Evolutionary conservation across 2,329 filamentous ascomycete species (phyloP), one percentile per base, ranked within the genome.

Genomic region (Periglandula ipomoeae): DNA sequence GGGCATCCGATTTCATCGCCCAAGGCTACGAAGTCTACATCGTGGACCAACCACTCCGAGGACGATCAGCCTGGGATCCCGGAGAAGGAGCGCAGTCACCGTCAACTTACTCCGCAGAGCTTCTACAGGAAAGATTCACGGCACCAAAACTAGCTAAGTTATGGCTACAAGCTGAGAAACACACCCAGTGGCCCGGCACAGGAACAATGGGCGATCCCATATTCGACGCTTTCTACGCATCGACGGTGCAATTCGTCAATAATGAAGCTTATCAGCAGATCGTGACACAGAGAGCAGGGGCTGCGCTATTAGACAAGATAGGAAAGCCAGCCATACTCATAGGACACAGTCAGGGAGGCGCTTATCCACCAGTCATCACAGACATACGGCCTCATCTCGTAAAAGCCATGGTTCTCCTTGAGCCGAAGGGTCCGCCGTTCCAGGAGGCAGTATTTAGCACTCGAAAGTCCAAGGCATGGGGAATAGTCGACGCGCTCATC

Each of bases 341-440:
- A 17, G 70, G 65, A 20, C 73, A 77, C 54, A 74, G 70, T 17
- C 68, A 74, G 52, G 74, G 71, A 2, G 71, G 70, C 3, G 51
- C 66, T 0, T 59, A 67, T 50, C 66, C 67, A 7, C 66, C 70
- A 58, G 38, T 75, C 45, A 59, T 70, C 42, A 63, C 70, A 32
- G 64, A 77, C 56, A 57, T 60, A 20, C 61, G 69, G 0, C 71
- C 72, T 1, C 44, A 60, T 3, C 62, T 73, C 3, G 65, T 70
- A 4, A 64, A 65, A 40, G 67, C 61, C 0, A 59, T 76, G 3
- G 56, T 76, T 1, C 58, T 67, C 0, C 54, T 77, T 2, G 74
- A 77, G 56, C 71, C 73, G 2, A 63, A 61, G 0, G 73, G 73
- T 0, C 72, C 74, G 10, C 73, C 71, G 0, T 77, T 76, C 54